phyloP scores from a whole-genome alignment of 2,329 filamentous ascomycete species.

The Aureobasidium sp. region DNA sequence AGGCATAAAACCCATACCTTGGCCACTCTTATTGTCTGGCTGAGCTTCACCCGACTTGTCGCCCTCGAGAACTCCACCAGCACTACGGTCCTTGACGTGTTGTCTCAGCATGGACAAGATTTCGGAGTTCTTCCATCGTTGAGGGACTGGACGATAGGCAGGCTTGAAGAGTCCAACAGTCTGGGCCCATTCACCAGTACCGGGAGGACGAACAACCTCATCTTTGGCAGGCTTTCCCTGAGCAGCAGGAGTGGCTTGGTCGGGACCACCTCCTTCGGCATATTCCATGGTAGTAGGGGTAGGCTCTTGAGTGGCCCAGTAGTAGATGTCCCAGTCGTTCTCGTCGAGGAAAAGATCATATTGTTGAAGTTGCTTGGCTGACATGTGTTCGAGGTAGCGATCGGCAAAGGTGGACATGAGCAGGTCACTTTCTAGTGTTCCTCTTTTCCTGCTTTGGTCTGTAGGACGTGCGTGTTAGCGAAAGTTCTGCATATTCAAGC shows the following conservation, averaged over 20 bases:
- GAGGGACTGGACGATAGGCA: slow-evolving; percentile 82
- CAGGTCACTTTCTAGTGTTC: slow-evolving; percentile 91
- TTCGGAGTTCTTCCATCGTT: slow-evolving; percentile 76
- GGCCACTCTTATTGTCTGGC: slow-evolving; percentile 31
- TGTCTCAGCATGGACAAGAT: slow-evolving; percentile 67
- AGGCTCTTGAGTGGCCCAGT: slow-evolving; percentile 91
- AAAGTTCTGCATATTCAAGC: background rate
- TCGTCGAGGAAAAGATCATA: slow-evolving; percentile 55
- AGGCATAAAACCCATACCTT: slow-evolving; percentile 46
- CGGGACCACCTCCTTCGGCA: slow-evolving; percentile 46
- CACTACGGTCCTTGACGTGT: slow-evolving; percentile 39
- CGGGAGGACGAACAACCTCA: slow-evolving; percentile 37
- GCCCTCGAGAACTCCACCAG: slow-evolving; percentile 28
- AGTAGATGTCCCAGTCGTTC: slow-evolving; percentile 99
- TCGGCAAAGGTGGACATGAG: slow-evolving; percentile 94
- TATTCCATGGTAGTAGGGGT: slow-evolving; percentile 51
- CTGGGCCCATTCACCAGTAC: slow-evolving; percentile 85
- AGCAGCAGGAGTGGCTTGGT: slow-evolving; percentile 37
- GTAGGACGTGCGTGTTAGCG: slow-evolving; percentile 22
- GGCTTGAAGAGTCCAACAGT: slow-evolving; percentile 92
- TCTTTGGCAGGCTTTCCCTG: slow-evolving; percentile 39
- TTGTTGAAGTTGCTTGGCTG: slow-evolving; percentile 37
- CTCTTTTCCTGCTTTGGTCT: slow-evolving; percentile 97
- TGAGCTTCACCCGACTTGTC: slow-evolving; percentile 23
- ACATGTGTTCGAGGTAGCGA: slow-evolving; percentile 68